Evolutionary conservation across 139 green algal species (phyloP).

Genomic region (Parachlorella kessleri): DNA sequence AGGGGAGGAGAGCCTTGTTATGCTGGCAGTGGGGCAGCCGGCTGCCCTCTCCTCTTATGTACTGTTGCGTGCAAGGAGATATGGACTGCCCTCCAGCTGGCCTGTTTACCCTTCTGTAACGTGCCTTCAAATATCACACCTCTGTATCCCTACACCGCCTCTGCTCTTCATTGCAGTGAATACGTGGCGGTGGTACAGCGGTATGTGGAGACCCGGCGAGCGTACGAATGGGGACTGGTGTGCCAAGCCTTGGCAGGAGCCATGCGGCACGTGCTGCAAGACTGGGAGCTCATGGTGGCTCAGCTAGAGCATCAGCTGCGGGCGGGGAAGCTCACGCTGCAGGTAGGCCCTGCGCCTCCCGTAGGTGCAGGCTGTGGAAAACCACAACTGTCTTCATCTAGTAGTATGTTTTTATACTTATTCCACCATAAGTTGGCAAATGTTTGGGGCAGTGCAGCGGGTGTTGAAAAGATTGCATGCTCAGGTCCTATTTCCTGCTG

Average conservation of each 20-base stretch:
- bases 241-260: conserved; percentile 79
- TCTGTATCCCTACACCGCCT: conserved; percentile 1
- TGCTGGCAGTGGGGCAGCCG: no score
- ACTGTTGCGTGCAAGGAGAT: background rate
- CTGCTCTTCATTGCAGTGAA: conserved; percentile 54
- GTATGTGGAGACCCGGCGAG: conserved; percentile 82
- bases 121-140: background rate
- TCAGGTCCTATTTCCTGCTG: no score
- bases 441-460: no score
- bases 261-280: conserved; percentile 66
- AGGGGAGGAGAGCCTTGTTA: no score
- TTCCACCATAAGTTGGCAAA: no score
- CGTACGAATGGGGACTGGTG: conserved; percentile 55
- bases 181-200: conserved; percentile 68
- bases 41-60: no score
- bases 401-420: no score
- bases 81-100: background rate
- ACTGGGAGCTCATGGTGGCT: conserved; percentile 85
- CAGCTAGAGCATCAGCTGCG: conserved; percentile 87
- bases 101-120: background rate
- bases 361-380: no score
- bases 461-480: no score
- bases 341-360: no score
- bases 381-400: no score
- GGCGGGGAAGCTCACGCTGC: conserved; percentile 65